Percentiles rank a stretch among this genome's conserved stretches.
Evolutionary conservation across 2,329 filamentous ascomycete species (phyloP).

Genomic region (Setomelanomma holmii): DNA sequence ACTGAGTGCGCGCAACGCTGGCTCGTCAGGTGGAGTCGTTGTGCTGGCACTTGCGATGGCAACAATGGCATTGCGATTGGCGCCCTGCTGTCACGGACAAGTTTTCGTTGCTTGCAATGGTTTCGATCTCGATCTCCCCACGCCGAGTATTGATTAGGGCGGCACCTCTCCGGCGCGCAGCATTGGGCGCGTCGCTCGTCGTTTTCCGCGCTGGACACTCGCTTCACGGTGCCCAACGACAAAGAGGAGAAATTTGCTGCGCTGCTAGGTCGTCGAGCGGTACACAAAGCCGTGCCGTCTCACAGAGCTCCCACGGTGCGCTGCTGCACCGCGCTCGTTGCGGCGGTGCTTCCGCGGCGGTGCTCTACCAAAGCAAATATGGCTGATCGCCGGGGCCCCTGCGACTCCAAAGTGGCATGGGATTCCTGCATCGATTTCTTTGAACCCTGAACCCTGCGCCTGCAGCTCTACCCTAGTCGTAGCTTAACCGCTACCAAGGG

Average conservation of each 20-base stretch:
- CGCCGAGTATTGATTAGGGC: slow-evolving; percentile 6
- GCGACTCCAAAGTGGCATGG: background rate
- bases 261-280: background rate
- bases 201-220: background rate
- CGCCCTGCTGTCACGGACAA: slow-evolving; percentile 11
- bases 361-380: background rate
- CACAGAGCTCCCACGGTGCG: background rate
- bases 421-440: no score
- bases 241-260: background rate
- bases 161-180: slow-evolving; percentile 16
- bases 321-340: background rate
- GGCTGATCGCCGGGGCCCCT: background rate
- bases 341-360: background rate
- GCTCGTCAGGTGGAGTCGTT: slow-evolving; percentile 8
- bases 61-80: slow-evolving; percentile 10
- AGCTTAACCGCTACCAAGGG: background rate
- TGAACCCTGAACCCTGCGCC: background rate
- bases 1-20: background rate
- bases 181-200: slow-evolving; percentile 11
- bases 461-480: background rate
- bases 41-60: slow-evolving; percentile 12
- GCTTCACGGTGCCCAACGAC: background rate
- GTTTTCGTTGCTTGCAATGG: slow-evolving; percentile 4
- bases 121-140: slow-evolving; percentile 17
- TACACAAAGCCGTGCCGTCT: background rate